phyloP scores from a whole-genome alignment of 768 basidiomycete genomes.

The Auricularia sp. region DNA sequence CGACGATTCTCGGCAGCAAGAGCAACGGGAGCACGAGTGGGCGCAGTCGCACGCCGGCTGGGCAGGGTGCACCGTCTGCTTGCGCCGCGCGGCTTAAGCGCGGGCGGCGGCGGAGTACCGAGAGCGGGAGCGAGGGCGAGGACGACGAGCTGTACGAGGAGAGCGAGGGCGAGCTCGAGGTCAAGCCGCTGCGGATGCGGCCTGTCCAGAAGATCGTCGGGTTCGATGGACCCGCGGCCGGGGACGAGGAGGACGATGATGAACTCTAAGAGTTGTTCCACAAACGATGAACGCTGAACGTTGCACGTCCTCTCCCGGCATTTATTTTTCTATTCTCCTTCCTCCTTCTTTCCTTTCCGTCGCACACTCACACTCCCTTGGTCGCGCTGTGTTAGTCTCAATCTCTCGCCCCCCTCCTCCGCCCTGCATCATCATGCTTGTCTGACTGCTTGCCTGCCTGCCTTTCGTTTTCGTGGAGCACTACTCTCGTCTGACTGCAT shows the following conservation, averaged over 20 bases:
- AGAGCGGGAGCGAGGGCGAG: conserved; percentile 48
- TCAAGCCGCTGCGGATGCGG: conserved; percentile 38
- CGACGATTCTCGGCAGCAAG: conserved; percentile 25
- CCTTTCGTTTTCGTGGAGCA: neutral
- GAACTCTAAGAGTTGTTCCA: neutral
- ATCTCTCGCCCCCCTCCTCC: neutral
- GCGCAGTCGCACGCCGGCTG: neutral
- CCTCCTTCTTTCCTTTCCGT: neutral
- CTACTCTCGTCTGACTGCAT: neutral
- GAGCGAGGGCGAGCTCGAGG: conserved; percentile 26
- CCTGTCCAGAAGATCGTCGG: conserved; percentile 54
- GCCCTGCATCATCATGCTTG: neutral
- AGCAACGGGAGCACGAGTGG: conserved; percentile 3
- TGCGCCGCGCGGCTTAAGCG: conserved; percentile 16
- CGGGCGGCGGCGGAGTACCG: conserved; percentile 37
- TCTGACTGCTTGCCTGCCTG: neutral
- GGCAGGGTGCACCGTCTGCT: neutral
- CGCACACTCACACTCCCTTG: neutral
- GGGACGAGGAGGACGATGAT: neutral
- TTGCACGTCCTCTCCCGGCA: neutral
- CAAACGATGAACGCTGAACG: neutral
- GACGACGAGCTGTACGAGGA: conserved; percentile 34
- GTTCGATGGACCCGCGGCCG: conserved; percentile 25
- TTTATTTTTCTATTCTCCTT: neutral
- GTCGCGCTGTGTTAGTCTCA: neutral